Evolutionary conservation across 306 rosid genomes (phyloP), one percentile per base, ranked within the genome.

Genomic region (Begonia fuchsioides): DNA sequence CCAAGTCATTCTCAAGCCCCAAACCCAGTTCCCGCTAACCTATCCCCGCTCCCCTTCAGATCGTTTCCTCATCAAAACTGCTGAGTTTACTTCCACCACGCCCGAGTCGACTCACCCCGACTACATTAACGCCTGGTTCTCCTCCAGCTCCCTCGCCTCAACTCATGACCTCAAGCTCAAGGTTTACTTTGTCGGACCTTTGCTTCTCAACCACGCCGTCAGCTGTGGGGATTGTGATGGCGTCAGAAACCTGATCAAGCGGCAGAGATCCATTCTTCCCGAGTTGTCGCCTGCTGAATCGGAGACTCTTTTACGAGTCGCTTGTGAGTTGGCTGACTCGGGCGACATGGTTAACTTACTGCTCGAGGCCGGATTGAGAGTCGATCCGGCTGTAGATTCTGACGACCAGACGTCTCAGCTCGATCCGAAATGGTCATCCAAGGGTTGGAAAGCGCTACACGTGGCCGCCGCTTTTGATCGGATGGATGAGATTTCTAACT

Each of bases 1-100:
- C 73, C 85, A 78, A 51, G 64, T 85, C 66, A 76, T 85, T 55
- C 93, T 85, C 65, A 85, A 85, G 56, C 85, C 93, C 3, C 87
- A 85, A 52, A 2, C 76, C 17, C 75, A 73, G 10, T 59, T 72
- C 49, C 95, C 95, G 9, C 55, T 49, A 10, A 5, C 78, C 17
- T 78, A 56, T 51, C 95, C 93, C 13, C 93, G 93, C 55, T 81
- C 87, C 13, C 80, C 87, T 8, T 35, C 84, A 17, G 82, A 81
- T 55, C 77, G 76, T 11, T 85, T 85, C 72, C 87, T 85, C 43
- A 51, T 85, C 56, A 75, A 71, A 62, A 67, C 72, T 38, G 53
- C 66, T 44, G 49, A 40, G 51, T 70, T 47, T 50, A 17, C 44
- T 39, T 1, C 26, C 26, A 3, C 7, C 14, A 7, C 50, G 43